These are phyloP conservation scores for Gossypium gossypioides DNA, from an alignment of 441 rosid genomes.

Conservation along the genomic window DNA sequence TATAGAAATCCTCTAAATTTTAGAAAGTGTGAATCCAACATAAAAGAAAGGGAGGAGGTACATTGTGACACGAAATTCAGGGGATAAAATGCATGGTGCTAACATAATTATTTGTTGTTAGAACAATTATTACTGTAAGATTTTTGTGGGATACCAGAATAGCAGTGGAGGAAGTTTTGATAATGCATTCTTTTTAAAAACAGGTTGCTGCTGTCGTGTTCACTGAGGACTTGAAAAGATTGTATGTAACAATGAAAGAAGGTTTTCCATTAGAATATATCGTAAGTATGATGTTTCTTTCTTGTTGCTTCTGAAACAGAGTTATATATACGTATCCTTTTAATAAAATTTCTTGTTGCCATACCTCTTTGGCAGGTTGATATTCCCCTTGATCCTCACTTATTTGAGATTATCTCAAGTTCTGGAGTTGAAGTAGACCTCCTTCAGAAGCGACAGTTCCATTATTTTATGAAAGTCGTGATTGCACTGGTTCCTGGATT, in stretches of 20 bases:
- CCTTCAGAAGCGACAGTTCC: slow-evolving; percentile 79
- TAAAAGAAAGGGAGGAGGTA: not conserved
- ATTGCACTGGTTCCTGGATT: slow-evolving; percentile 74
- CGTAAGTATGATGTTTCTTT: slow-evolving; percentile 41
- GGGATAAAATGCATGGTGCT: not conserved
- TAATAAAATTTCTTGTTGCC: slow-evolving; percentile 15
- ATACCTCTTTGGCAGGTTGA: slow-evolving; percentile 53
- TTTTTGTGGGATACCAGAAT: not conserved
- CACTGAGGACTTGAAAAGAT: slow-evolving; percentile 83
- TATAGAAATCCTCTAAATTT: not conserved
- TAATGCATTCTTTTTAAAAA: slow-evolving; percentile 16
- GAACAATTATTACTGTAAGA: not conserved
- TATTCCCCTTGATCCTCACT: slow-evolving; percentile 86
- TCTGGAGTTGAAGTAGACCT: slow-evolving; percentile 93
- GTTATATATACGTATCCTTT: not conserved
- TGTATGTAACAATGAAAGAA: slow-evolving; percentile 89
- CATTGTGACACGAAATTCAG: not conserved
- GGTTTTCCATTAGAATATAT: slow-evolving; percentile 89
- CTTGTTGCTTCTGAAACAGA: not conserved
- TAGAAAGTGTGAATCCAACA: not conserved
- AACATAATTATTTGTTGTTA: not conserved
- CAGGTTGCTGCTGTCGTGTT: slow-evolving; percentile 94
- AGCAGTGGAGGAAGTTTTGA: slow-evolving; percentile 2
- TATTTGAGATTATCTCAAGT: slow-evolving; percentile 73
- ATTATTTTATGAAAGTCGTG: slow-evolving; percentile 77